Evolutionary conservation across 2,329 filamentous ascomycete genomes (phyloP), one percentile per base, ranked within the genome.

Genomic region (Aureobasidium musti): DNA sequence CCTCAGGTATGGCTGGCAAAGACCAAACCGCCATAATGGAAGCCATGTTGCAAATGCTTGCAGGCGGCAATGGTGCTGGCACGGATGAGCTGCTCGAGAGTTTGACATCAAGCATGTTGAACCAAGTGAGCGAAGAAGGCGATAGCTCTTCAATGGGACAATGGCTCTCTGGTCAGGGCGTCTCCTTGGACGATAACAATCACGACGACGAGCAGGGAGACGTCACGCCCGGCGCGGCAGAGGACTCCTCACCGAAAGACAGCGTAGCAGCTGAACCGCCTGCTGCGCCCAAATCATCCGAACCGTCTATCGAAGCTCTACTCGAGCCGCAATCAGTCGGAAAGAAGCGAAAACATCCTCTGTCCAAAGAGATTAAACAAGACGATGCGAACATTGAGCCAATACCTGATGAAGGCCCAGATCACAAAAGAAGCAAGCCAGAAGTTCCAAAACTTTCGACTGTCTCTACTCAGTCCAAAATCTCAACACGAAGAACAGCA

Each of bases 41-140:
- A 54, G 79, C 77, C 19, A 77, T 80, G 5, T 74, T 77, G 70
- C 77, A 80, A 60, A 81, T 83, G 79, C 73, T 81, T 13, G 76
- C 74, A 5, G 77, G 78, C 35, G 73, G 79, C n/a, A 74, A 72
- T 28, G 76, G 68, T 59, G 72, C 41, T 13, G 65, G 73, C 8
- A 75, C 76, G 30, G 80, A 81, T 57, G 79, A 80, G 77, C 80
- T 65, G 73, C 77, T 21, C 77, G 77, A 30, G 74, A 79, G 52
- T 73, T 57, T 82, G 68, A 78, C 80, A 33, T 77, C 78, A 41
- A 76, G 75, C 13, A 73, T 82, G 67, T 74, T 82, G 11, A 72
- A 71, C 21, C 75, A 77, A 23, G 74, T 72, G 2, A 71, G 70
- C 13, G 71, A 73, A 21, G 73, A 72, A 17, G 68, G 70, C 11